Conservation (phyloP, 371 early-diverging fungal species). For the Mucor irregularis region DNA sequence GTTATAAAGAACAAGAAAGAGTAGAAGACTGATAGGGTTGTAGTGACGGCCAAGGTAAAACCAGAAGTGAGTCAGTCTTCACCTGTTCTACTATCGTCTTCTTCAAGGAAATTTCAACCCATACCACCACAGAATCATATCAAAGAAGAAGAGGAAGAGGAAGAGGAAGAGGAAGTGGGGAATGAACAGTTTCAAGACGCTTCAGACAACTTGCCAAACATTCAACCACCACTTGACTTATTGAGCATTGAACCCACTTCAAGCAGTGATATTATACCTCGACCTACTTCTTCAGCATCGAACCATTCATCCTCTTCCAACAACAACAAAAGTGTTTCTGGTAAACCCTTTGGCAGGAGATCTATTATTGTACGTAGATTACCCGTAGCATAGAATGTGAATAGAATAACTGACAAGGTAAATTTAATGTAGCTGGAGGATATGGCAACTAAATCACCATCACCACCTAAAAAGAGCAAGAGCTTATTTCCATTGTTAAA, state of each 20-base stretch:
- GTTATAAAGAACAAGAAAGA: background rate
- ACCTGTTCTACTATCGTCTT: slow-evolving; percentile 14
- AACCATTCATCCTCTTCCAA: background rate
- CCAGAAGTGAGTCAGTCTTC: slow-evolving; percentile 25
- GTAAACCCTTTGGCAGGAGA: slow-evolving; percentile 16
- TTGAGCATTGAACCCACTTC: background rate
- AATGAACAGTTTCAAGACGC: slow-evolving; percentile 6
- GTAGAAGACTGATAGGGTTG: background rate
- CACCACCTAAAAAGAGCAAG: slow-evolving; percentile 1
- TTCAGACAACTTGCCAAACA: slow-evolving; percentile 9
- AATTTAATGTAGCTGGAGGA: too few species aligned
- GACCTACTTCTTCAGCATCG: background rate
- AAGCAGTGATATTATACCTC: slow-evolving; percentile 4
- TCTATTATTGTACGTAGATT: slow-evolving; percentile 14
- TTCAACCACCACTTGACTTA: background rate
- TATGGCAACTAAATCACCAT: too few species aligned
- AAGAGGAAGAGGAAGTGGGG: slow-evolving; percentile 8
- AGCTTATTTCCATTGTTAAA: slow-evolving; percentile 22
- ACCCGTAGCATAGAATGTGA: background rate
- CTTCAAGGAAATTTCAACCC: background rate
- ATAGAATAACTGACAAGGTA: background rate
- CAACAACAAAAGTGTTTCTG: background rate
- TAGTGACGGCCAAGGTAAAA: slow-evolving; percentile 7
- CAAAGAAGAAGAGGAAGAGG: slow-evolving; percentile 25
- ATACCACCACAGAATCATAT: background rate